A percentile compares a stretch with the other conserved stretches of the same genome.
These are phyloP conservation scores for Phenoliferia sp. DNA, from an alignment of 1,284 basidiomycete species.

Conservation along the genomic window DNA sequence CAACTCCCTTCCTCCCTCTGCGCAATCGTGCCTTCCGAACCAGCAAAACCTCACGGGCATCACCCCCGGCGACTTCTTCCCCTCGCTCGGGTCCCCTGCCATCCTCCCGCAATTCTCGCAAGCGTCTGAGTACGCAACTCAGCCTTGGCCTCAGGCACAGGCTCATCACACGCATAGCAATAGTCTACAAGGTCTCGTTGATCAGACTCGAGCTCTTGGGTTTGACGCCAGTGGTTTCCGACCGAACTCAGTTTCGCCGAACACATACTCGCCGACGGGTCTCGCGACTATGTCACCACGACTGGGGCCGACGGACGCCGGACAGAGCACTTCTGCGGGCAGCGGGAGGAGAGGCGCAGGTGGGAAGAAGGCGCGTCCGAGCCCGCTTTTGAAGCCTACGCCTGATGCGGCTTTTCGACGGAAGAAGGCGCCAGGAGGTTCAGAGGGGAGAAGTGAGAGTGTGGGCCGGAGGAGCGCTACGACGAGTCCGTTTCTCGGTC, in stretches of 20 bases:
- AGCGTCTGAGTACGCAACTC: too few species aligned
- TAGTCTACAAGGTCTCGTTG: constrained; percentile 30
- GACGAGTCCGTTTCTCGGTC: constrained; percentile 17
- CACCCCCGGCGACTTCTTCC: constrained; percentile 50
- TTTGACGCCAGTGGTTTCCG: constrained; percentile 12
- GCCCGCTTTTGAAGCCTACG: constrained; percentile 30
- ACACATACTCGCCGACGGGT: constrained; percentile 8
- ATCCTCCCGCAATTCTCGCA: constrained; percentile 46
- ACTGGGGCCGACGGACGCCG: constrained; percentile 12
- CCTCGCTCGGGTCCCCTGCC: constrained; percentile 56
- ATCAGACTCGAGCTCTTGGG: constrained; percentile 17
- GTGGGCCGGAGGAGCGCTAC: constrained; percentile 14
- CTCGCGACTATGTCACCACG: constrained; percentile 17
- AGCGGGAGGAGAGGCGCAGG: constrained; percentile 17
- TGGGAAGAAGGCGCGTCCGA: constrained; percentile 27
- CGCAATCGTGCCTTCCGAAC: constrained; percentile 30
- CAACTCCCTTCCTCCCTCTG: constrained; percentile 24
- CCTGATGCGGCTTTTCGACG: constrained; percentile 11
- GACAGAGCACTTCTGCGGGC: constrained; percentile 10
- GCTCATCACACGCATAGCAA: constrained; percentile 14
- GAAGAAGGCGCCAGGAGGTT: constrained; percentile 4
- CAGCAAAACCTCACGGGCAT: constrained; percentile 41
- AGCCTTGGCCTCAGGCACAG: too few species aligned
- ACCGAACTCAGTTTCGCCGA: not conserved
- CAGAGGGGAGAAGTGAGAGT: constrained; percentile 3